Percentiles rank a stretch among this genome's conserved stretches.
Conservation (phyloP, 306 rosid species). For the Lathyrus tuberosus region DNA sequence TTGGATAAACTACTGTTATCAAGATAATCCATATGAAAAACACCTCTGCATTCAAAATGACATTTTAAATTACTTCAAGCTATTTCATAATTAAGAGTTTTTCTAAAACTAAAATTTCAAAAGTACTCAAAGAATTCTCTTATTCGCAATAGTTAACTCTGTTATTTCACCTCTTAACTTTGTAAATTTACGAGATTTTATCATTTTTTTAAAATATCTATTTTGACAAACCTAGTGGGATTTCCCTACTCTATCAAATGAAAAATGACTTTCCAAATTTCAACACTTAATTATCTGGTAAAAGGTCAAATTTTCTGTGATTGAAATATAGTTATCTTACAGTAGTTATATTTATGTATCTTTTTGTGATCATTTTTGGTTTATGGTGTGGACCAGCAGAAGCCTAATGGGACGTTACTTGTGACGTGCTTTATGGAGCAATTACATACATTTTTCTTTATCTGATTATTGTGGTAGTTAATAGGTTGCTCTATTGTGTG, state of each 20-base stretch:
- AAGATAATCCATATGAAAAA: conserved; percentile 1
- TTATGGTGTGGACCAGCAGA: conserved; percentile 3
- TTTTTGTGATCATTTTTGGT: not conserved
- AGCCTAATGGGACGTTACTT: conserved; percentile 5
- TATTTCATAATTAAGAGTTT: not conserved
- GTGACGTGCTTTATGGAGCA: conserved; percentile 19
- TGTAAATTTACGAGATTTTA: not conserved
- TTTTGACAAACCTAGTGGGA: conserved; percentile 2
- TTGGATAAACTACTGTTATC: conserved; percentile 12
- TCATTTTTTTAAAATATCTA: not conserved
- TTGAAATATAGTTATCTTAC: conserved; percentile 19
- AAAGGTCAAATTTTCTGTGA: conserved; percentile 11
- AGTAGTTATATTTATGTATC: conserved; percentile 19
- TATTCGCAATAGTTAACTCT: not conserved
- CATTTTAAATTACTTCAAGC: not conserved
- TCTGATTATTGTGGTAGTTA: not conserved
- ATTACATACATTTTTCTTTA: conserved; percentile 15
- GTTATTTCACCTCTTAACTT: conserved; percentile 28
- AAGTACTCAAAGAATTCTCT: not conserved
- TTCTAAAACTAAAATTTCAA: not conserved
- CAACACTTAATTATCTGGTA: not conserved
- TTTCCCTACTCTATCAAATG: not conserved
- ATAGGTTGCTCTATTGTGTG: conserved; percentile 30
- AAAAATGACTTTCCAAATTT: not conserved
- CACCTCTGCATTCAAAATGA: not conserved